Base-by-base conservation (phyloP, 805 yeast species). In the Wickerhamiella hasegawae region DNA sequence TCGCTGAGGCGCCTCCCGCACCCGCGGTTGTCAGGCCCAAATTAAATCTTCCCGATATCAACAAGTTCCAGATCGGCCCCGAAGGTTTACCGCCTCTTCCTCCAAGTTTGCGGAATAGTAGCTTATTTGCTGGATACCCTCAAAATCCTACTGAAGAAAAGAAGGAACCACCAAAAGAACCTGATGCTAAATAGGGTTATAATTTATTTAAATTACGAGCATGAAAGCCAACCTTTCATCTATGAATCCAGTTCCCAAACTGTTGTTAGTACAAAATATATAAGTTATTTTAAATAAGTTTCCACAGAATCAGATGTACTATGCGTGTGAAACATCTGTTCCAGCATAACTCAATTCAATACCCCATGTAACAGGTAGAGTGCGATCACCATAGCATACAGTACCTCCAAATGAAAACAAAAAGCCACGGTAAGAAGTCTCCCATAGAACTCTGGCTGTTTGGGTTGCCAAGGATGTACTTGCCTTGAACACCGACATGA, bases 371-470 rank as follows among this genome's bases (percentile, higher is more conserved):
- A 42, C 27, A 1, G 52, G 52, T 18, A 32, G 33, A 9, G 40
- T 32, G 3, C 41, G 41, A 22, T 46, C 45, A 18, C 48, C 44
- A 31, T 44, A 45, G 37, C 49, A 43, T 17, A 46, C 35, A n/a
- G 34, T 23, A 3, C 44, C 63, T 1, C 96, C 96, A 1, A 87
- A 69, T 33, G 81, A 71, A 2, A 85, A 59, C 34, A 87, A 53
- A 52, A 87, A 79, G 29, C 82, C 92, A 46, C 77, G 75, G 47
- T 70, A 71, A 41, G 78, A 70, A 0, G 96, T 95, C 47, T 81
- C 95, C 95, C 96, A 87, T 31, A 81, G 58, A 4, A 84, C 33
- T 40, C 71, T 72, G 11, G 81, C 45, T 40, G 71, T 65, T 43
- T 63, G 66, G 34, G 74, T 76, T 31, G 70, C 73, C 21, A 82